These are phyloP conservation scores for Cercospora beticola DNA, from an alignment of 2,329 filamentous ascomycete species.

Conservation along the genomic window DNA sequence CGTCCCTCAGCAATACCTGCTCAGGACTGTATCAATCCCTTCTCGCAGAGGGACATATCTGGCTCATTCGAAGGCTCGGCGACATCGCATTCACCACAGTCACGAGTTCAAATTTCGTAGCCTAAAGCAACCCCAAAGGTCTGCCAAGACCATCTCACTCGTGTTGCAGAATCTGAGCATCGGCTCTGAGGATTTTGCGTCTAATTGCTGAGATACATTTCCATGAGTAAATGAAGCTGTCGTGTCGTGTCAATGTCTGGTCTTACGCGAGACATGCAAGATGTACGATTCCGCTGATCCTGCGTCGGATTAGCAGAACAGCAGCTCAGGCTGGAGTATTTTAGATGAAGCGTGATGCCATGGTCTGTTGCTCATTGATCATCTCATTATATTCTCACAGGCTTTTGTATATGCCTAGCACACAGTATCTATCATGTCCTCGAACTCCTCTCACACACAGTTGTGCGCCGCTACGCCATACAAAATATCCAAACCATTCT, in stretches of 20 bases:
- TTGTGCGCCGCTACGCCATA: not conserved
- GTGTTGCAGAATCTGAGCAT: slow-evolving; percentile 83
- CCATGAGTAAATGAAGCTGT: not conserved
- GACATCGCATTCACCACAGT: slow-evolving; percentile 65
- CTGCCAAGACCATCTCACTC: slow-evolving; percentile 86
- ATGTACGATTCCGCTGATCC: not conserved
- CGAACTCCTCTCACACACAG: not conserved
- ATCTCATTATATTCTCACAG: not conserved
- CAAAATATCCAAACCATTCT: not conserved
- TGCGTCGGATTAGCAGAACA: not conserved
- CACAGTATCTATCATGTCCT: not conserved
- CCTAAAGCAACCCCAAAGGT: slow-evolving; percentile 74
- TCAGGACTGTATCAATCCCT: not conserved
- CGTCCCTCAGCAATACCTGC: not conserved
- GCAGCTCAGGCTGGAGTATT: not conserved
- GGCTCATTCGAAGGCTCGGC: slow-evolving; percentile 94
- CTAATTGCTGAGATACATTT: slow-evolving; percentile 55
- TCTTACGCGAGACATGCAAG: not conserved
- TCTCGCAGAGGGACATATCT: not conserved
- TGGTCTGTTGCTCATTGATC: not conserved
- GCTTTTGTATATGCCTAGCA: not conserved
- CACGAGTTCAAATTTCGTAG: slow-evolving; percentile 80
- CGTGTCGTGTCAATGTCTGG: not conserved
- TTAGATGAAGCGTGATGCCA: not conserved
- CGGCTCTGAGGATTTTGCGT: slow-evolving; percentile 82